A percentile compares a stretch with the other conserved stretches of the same genome.
Evolutionary conservation across 306 rosid species (phyloP).

Genomic region (Clitoria ternatea): DNA sequence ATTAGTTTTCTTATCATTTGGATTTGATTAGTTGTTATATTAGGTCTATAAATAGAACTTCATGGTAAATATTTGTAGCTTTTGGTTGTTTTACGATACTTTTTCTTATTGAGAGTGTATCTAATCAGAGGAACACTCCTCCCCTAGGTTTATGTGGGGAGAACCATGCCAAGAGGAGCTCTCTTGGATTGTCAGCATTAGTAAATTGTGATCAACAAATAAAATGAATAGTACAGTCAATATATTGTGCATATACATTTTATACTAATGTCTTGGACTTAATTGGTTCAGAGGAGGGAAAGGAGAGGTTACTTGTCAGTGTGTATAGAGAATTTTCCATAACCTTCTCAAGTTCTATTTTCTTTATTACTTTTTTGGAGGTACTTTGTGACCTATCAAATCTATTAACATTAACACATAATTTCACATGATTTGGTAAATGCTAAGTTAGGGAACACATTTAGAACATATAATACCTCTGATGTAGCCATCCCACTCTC

Average conservation of each 20-base stretch:
- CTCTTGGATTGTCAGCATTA: not conserved
- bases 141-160: not conserved
- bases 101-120: not conserved
- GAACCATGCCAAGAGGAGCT: not conserved
- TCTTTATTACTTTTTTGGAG: not conserved
- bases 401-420: conserved; percentile 1
- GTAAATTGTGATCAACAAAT: not conserved
- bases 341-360: not conserved
- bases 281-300: no score
- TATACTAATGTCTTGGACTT: conserved; percentile 4
- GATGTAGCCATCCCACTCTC: not conserved
- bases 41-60: not conserved
- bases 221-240: not conserved
- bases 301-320: not conserved
- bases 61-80: not conserved
- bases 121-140: not conserved
- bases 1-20: no score
- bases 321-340: not conserved
- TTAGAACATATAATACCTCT: not conserved
- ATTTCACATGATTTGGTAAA: not conserved
- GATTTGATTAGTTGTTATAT: not conserved
- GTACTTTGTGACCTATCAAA: not conserved
- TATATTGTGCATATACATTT: not conserved
- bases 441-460: conserved; percentile 1
- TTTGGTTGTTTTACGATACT: not conserved